Evolutionary conservation across 495 filamentous ascomycete species (phyloP).

Genomic region (Penicillium nucicola): DNA sequence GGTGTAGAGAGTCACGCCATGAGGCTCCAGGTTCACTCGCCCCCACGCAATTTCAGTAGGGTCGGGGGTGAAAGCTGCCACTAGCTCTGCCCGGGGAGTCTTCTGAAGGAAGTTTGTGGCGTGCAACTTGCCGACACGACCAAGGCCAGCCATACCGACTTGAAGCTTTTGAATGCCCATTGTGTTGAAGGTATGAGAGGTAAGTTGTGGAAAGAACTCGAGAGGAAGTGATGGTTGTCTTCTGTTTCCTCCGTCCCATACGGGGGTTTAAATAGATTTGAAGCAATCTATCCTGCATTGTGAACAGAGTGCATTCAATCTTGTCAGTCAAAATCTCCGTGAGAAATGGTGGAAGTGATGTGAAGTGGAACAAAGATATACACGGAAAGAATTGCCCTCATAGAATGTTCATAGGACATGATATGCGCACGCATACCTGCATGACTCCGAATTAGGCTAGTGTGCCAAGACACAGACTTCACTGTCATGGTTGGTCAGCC

Average conservation of each 20-base stretch:
- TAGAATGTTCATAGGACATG: too few species aligned
- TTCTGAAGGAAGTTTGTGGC: slow-evolving; percentile 40
- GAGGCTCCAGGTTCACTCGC: slow-evolving; percentile 32
- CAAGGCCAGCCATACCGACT: slow-evolving; percentile 45
- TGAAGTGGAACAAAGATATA: background rate
- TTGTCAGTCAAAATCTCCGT: background rate
- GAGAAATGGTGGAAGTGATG: background rate
- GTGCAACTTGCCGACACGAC: slow-evolving; percentile 49
- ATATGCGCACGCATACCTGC: too few species aligned
- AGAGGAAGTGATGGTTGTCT: background rate
- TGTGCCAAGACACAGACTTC: too few species aligned
- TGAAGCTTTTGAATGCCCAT: slow-evolving; percentile 36
- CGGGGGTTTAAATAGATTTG: slow-evolving; percentile 5
- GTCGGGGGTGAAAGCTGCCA: slow-evolving; percentile 41
- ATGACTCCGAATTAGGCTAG: too few species aligned
- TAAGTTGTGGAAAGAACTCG: background rate
- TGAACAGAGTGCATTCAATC: background rate
- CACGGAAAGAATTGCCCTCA: too few species aligned
- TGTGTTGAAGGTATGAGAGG: slow-evolving; percentile 2
- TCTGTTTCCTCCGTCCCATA: background rate
- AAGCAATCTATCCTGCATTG: background rate
- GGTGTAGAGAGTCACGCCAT: slow-evolving; percentile 37
- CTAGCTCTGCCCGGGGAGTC: slow-evolving; percentile 42
- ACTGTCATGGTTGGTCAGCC: too few species aligned
- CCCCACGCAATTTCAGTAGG: slow-evolving; percentile 42